Evolutionary conservation across 2,329 filamentous ascomycete species (phyloP).

Genomic region (Corynespora cassiicola): DNA sequence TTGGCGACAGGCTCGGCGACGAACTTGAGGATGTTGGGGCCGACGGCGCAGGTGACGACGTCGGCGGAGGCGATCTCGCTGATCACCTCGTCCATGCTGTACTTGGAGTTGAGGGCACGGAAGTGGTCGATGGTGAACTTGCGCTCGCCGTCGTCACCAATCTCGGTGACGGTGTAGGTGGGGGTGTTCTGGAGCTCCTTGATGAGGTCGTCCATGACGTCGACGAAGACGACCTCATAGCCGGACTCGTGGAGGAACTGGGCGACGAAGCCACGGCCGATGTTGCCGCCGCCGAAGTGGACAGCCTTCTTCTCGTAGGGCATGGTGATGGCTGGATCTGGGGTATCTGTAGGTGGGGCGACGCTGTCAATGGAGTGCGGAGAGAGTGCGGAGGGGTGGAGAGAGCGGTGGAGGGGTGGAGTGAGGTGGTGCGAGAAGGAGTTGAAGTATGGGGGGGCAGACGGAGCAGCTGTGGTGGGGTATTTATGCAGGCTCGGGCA

Average conservation of each 20-base stretch:
- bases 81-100: slow-evolving; percentile 79
- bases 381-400: no score
- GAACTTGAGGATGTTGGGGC: slow-evolving; percentile 94
- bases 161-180: slow-evolving; percentile 91
- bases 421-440: slow-evolving; percentile 4
- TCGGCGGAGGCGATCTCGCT: slow-evolving; percentile 87
- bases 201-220: slow-evolving; percentile 87
- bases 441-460: slow-evolving; percentile 5
- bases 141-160: slow-evolving; percentile 81
- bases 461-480: slow-evolving; percentile 22
- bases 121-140: slow-evolving; percentile 91
- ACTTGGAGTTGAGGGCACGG: slow-evolving; percentile 94
- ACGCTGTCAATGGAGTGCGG: slow-evolving; percentile 26
- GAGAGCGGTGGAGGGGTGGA: slow-evolving; percentile 11
- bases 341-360: slow-evolving; percentile 8
- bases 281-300: slow-evolving; percentile 62
- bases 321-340: slow-evolving; percentile 32
- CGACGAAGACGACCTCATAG: slow-evolving; percentile 95
- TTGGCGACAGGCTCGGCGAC: slow-evolving; percentile 96
- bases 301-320: slow-evolving; percentile 56
- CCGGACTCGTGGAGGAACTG: slow-evolving; percentile 89
- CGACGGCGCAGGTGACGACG: slow-evolving; percentile 94
- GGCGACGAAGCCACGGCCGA: slow-evolving; percentile 56
- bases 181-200: slow-evolving; percentile 75
- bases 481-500: slow-evolving; percentile 33